Evolutionary conservation across 2,329 filamentous ascomycete species (phyloP), one percentile per base, ranked within the genome.

Genomic region (Lasiodiplodia citricola): DNA sequence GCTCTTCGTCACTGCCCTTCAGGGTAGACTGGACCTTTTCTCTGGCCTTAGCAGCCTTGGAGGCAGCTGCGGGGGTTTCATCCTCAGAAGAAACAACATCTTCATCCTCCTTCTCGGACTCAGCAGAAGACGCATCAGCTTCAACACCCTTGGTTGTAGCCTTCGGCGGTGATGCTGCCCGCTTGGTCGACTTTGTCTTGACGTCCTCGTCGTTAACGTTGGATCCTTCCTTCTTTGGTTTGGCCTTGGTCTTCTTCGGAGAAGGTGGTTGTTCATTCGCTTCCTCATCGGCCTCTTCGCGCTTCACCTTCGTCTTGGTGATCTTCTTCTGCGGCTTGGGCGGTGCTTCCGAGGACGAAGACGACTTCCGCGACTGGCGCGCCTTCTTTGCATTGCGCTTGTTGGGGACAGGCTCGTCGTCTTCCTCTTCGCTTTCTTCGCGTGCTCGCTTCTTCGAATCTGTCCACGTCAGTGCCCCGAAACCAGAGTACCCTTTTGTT

Each of bases 21-120:
- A 97, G 82, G 58, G 90, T 92, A 10, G 88, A 88, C 78, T 97
- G 94, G 13, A 95, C 87, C 78, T 93, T 92, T 79, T 95, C 88
- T 55, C 92, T 89, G 57, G 89, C 90, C 80, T 96, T 94, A 52
- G 88, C 90, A 62, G 89, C 88, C 18, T 54, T 54, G 4, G 14
- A 16, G 14, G 23, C 25, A 57, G 90, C 80, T 72, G 91, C 89
- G 2, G 93, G 89, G 76, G 92, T 92, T 74, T 92, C 85, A 16
- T 87, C 85, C 58, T 86, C 84, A 25, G 86, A 87, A 68, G 88
- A 88, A 3, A 82, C 74, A 16, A 79, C 74, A 25, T 81, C 80
- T n/a, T 81, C 81, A 7, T 82, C 83, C 41, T 74, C 73, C 5
- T 63, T 70, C 50, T 70, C 72, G 51, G 70, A 69, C 78, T 70